phyloP scores from a whole-genome alignment of 208 protist genomes.

The Acanthamoeba pearcei region DNA sequence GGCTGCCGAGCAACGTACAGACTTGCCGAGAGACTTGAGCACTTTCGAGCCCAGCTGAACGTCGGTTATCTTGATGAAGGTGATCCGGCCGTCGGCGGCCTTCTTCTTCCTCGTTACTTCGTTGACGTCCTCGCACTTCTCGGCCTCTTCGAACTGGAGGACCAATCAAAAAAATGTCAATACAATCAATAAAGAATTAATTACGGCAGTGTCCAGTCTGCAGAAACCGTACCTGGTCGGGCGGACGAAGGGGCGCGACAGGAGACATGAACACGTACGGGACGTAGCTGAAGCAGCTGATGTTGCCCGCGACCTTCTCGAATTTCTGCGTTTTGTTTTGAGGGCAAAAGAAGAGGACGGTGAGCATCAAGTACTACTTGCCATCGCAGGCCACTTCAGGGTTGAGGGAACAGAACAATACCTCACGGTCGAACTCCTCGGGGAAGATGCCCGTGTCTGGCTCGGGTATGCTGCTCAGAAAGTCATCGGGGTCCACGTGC shows the following conservation, averaged over 20 bases:
- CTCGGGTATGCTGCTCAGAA: constrained; percentile 3
- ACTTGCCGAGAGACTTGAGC: constrained; percentile 51
- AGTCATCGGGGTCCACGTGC: constrained; percentile 39
- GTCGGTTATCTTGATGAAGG: constrained; percentile 50
- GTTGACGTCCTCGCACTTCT: constrained; percentile 54
- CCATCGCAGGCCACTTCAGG: not conserved
- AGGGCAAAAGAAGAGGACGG: not conserved
- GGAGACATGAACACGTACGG: constrained; percentile 48
- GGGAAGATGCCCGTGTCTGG: constrained; percentile 52
- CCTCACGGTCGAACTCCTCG: constrained; percentile 39
- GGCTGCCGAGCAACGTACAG: not conserved
- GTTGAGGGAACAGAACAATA: not conserved
- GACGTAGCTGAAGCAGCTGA: constrained; percentile 2
- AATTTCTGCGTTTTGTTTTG: constrained; percentile 31
- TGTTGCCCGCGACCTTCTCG: constrained; percentile 13
- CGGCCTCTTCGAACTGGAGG: constrained; percentile 31
- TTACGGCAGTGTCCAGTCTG: not conserved
- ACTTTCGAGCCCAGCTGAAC: not conserved
- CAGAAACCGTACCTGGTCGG: not conserved
- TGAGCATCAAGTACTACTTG: not conserved
- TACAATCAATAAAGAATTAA: not conserved
- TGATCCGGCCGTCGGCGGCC: not conserved
- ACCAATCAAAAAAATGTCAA: not conserved
- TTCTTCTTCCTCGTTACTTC: constrained; percentile 65
- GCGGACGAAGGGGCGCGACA: constrained; percentile 20